A percentile compares a stretch with the other conserved stretches of the same genome.
Conservation (phyloP, 169 alveolate species). For the Plasmodium blacklocki region DNA sequence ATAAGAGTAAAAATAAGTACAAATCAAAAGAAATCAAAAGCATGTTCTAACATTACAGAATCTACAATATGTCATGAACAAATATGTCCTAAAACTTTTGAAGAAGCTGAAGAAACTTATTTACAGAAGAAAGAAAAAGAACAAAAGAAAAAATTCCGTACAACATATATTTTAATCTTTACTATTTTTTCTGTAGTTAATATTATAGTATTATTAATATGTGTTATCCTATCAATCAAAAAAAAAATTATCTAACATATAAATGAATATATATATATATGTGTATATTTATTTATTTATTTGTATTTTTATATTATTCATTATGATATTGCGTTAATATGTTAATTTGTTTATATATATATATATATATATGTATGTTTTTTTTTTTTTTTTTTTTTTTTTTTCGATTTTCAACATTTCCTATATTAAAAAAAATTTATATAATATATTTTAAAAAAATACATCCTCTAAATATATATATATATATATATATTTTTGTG, state of each 20-base stretch:
- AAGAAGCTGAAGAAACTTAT: slow-evolving; percentile 15
- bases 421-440: too few species aligned
- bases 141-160: not conserved
- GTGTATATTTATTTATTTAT: not conserved
- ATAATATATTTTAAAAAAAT: too few species aligned
- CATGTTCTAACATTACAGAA: slow-evolving; percentile 48
- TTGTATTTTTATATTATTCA: not conserved
- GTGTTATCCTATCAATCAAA: slow-evolving; percentile 32
- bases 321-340: too few species aligned
- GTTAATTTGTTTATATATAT: too few species aligned
- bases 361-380: too few species aligned
- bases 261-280: not conserved
- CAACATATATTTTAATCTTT: slow-evolving; percentile 39
- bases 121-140: slow-evolving; percentile 4
- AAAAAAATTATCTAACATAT: slow-evolving; percentile 44
- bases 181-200: slow-evolving; percentile 31
- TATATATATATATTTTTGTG: too few species aligned
- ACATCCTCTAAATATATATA: too few species aligned
- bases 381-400: too few species aligned
- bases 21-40: not conserved
- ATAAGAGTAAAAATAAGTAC: slow-evolving; percentile 11
- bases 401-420: too few species aligned
- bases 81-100: slow-evolving; percentile 1
- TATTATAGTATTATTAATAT: slow-evolving; percentile 19
- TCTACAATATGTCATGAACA: slow-evolving; percentile 15